A percentile compares a stretch with the other conserved stretches of the same genome.
Evolutionary conservation across 2,329 filamentous ascomycete genomes (phyloP).

Genomic region (Akanthomyces uredinophilus): DNA sequence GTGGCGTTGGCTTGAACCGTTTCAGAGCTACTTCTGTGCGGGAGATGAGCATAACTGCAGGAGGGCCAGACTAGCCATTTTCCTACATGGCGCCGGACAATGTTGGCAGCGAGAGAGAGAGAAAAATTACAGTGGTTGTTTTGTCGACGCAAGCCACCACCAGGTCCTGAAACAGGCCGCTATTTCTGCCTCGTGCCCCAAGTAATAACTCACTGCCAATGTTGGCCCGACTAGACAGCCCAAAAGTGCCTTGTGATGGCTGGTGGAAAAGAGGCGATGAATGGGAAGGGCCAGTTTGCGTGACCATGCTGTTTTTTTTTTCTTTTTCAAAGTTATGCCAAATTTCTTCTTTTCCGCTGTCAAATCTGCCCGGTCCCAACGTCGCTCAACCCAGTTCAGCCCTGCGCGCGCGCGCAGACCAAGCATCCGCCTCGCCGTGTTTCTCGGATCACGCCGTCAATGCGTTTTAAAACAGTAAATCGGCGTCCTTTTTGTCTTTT

Average conservation of each 20-base stretch:
- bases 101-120: background rate
- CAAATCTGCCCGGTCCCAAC: background rate
- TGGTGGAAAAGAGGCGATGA: background rate
- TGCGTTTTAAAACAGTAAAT: background rate
- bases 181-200: background rate
- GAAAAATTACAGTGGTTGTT: background rate
- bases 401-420: background rate
- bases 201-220: background rate
- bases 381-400: background rate
- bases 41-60: background rate
- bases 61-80: background rate
- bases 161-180: background rate
- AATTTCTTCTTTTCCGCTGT: background rate
- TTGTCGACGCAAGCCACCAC: constrained; percentile 1
- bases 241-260: background rate
- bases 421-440: background rate
- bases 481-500: background rate
- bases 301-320: background rate
- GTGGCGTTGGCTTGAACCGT: background rate
- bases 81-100: background rate
- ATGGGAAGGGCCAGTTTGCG: background rate
- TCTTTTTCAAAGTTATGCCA: no score
- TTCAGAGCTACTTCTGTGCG: background rate
- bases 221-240: background rate
- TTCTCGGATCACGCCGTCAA: background rate